Evolutionary conservation across 129 eudicot genomes (phyloP), one percentile per base, ranked within the genome.

Genomic region (Flaveria linearis): DNA sequence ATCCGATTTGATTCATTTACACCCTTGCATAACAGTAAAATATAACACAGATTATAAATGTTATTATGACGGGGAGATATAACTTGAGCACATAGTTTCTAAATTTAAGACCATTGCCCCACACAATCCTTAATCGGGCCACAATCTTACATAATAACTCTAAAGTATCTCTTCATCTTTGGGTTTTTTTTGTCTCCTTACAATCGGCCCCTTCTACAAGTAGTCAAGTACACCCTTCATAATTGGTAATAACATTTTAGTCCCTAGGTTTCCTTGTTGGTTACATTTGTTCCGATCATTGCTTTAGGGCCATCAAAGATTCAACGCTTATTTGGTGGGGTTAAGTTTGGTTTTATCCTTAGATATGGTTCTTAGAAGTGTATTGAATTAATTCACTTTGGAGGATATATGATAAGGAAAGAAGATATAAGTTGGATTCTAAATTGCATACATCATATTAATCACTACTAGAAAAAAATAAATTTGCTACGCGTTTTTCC

Each of bases 111-210:
- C 84, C 63, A 17, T 33, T 73, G 70, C 41, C 74, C 83, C 84
- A 80, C 61, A 53, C 84, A 80, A 80, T 80, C 79, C 20, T 45
- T 65, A 12, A 45, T 65, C 75, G 41, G 79, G 66, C 84, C 79
- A 73, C 73, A 80, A 12, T 26, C 69, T 55, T 66, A 55, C 63
- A 74, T 74, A 80, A 66, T 65, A 71, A 52, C 9, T 30, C 72
- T 73, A 73, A 55, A 73, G 52, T 65, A 75, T 73, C 79, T 73
- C 69, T 73, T 80, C 83, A 80, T 80, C 83, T 75, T 65, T 9
- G 53, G 66, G 75, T 74, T 80, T 62, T 73, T 80, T 80, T 80
- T 80, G 83, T 80, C 79, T 73, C 33, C 62, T 52, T 49, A 46
- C 18, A 18, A 22, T 16, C 39, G 73, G 78, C 47, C 60, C 47